Percentiles rank a stretch among this genome's conserved stretches.
Conservation (phyloP, 495 filamentous ascomycete species). For the Penicillium tannophilum region DNA sequence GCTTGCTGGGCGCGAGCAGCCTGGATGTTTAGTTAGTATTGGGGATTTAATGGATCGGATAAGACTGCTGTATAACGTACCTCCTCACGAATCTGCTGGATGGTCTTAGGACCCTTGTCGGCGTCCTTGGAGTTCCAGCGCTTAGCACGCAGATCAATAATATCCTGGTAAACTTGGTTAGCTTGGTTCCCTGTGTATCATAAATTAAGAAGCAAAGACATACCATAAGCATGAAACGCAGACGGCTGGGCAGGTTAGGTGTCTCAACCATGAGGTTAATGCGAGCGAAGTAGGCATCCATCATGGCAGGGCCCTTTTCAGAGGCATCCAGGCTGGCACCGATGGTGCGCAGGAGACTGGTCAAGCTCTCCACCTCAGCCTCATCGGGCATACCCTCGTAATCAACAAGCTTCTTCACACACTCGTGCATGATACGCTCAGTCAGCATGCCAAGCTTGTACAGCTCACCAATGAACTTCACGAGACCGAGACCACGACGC, state of each 20-base stretch:
- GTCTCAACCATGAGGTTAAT: conserved; percentile 79
- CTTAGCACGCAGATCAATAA: conserved; percentile 75
- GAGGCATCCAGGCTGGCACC: conserved; percentile 79
- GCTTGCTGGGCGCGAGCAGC: conserved; percentile 69
- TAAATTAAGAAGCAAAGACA: conserved; percentile 11
- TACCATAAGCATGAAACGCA: conserved; percentile 93
- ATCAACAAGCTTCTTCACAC: conserved; percentile 93
- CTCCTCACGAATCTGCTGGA: conserved; percentile 86
- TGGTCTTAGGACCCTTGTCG: conserved; percentile 93
- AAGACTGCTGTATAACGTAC: conserved; percentile 43
- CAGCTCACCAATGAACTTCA: conserved; percentile 98
- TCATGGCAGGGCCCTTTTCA: conserved; percentile 77
- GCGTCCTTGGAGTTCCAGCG: conserved; percentile 82
- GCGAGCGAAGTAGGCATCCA: conserved; percentile 91
- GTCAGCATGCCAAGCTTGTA: conserved; percentile 99
- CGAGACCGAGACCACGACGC: conserved; percentile 92
- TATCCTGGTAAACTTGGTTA: conserved; percentile 57
- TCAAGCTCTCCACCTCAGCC: conserved; percentile 92
- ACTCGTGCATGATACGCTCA: conserved; percentile 99
- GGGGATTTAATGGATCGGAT: conserved; percentile 1
- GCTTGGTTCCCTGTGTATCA: not conserved
- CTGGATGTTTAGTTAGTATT: conserved; percentile 38
- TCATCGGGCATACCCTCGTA: conserved; percentile 93
- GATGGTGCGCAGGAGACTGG: conserved; percentile 88
- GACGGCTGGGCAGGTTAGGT: conserved; percentile 76